These are phyloP conservation scores for Leccinum subtestaceum DNA, from an alignment of 768 basidiomycete genomes.

Conservation along the genomic window DNA sequence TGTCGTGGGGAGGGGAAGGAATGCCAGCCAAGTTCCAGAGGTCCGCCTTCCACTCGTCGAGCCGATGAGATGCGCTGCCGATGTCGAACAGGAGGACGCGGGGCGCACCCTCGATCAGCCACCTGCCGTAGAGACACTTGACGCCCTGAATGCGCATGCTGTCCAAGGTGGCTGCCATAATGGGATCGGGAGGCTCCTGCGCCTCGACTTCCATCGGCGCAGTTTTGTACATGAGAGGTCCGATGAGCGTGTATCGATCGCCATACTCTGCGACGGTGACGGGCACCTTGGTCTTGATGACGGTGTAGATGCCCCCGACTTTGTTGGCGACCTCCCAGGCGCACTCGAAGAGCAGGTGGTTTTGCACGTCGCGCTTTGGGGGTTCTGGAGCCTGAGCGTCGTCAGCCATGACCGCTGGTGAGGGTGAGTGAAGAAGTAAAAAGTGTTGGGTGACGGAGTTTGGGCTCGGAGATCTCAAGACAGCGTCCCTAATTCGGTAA, in stretches of 20 bases:
- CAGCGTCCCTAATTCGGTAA: conserved; percentile 23
- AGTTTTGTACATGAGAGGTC: conserved; percentile 97
- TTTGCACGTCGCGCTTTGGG: conserved; percentile 66
- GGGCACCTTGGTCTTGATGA: conserved; percentile 99
- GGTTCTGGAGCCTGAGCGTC: conserved; percentile 10
- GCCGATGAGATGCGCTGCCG: conserved; percentile 75
- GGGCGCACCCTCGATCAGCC: conserved; percentile 97
- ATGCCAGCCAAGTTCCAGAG: conserved; percentile 99
- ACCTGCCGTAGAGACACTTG: conserved; percentile 92
- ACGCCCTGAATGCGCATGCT: conserved; percentile 87
- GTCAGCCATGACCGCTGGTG: conserved; percentile 20
- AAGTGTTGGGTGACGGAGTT: conserved; percentile 4
- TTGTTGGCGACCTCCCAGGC: conserved; percentile 99
- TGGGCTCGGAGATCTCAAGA: conserved; percentile 9
- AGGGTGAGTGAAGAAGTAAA: neutral
- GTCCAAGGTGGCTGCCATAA: conserved; percentile 72
- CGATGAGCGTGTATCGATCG: conserved; percentile 92
- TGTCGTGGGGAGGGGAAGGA: conserved; percentile 92
- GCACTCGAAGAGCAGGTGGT: conserved; percentile 86
- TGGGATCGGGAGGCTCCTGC: conserved; percentile 81
- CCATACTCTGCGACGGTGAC: conserved; percentile 97
- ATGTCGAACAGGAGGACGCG: conserved; percentile 96
- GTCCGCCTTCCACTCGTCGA: conserved; percentile 99
- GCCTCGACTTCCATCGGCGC: conserved; percentile 99
- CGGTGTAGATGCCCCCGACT: conserved; percentile 98